phyloP scores from a whole-genome alignment of 106 monocot genomes.

The Allium fistulosum region DNA sequence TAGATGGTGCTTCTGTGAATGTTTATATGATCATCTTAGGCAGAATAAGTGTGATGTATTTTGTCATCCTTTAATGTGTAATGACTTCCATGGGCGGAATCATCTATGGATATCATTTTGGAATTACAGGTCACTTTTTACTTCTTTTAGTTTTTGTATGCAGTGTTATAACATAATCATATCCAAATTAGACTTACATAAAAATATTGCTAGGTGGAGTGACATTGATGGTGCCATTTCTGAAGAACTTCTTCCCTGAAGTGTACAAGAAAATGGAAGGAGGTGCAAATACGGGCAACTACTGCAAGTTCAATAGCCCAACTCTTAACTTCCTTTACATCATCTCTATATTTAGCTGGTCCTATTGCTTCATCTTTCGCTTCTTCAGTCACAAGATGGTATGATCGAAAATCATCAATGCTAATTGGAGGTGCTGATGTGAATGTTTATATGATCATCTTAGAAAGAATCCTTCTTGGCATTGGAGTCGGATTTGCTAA shows the following conservation, averaged over 20 bases:
- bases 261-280: slow-evolving; percentile 16
- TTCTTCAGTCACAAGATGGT: slow-evolving; percentile 10
- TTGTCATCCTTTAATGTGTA: too few relatives aligned
- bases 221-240: too few relatives aligned
- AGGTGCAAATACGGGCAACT: slow-evolving; percentile 24
- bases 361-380: slow-evolving; percentile 21
- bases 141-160: too few relatives aligned
- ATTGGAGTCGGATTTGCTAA: slow-evolving; percentile 53
- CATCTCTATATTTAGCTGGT: slow-evolving; percentile 25
- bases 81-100: too few relatives aligned
- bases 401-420: slow-evolving; percentile 22
- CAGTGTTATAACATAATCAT: too few relatives aligned
- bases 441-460: slow-evolving; percentile 39
- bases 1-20: slow-evolving; percentile 27
- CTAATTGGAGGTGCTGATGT: slow-evolving; percentile 22
- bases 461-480: slow-evolving; percentile 40
- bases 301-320: slow-evolving; percentile 37
- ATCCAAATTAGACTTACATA: too few relatives aligned
- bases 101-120: too few relatives aligned
- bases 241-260: background rate
- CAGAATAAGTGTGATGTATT: background rate
- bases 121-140: too few relatives aligned
- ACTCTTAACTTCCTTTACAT: slow-evolving; percentile 27
- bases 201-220: too few relatives aligned
- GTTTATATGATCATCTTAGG: slow-evolving; percentile 46